Conservation (phyloP, 192 early-diverging fungal species). For the Rhizoclosmatium globosum region DNA sequence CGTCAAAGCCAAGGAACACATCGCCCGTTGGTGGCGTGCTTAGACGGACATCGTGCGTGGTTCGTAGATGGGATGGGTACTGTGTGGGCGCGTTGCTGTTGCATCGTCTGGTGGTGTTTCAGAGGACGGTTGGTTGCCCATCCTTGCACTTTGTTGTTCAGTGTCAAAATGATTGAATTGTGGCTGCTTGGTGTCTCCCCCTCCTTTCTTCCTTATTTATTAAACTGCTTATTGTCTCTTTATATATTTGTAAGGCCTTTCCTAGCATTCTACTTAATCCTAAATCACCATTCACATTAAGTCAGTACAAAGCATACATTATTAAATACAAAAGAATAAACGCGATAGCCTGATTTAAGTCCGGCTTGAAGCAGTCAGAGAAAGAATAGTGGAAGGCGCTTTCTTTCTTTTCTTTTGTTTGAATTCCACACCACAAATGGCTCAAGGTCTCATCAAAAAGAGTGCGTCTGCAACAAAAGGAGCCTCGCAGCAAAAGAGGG, state of each 20-base stretch:
- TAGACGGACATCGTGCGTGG: not conserved
- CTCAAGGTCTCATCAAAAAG: slow-evolving; percentile 40
- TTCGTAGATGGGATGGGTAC: not conserved
- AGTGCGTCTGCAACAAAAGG: not conserved
- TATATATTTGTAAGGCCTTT: too few relatives aligned
- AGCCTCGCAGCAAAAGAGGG: slow-evolving; percentile 22
- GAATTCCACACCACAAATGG: slow-evolving; percentile 13
- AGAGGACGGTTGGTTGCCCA: not conserved
- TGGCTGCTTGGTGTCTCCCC: too few relatives aligned
- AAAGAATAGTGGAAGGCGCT: not conserved
- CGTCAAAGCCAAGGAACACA: slow-evolving; percentile 25
- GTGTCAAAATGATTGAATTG: too few relatives aligned
- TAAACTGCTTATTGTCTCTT: too few relatives aligned
- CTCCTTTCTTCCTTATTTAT: too few relatives aligned
- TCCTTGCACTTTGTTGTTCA: not conserved
- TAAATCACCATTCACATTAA: too few relatives aligned
- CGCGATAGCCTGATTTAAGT: too few relatives aligned
- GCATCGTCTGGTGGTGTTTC: not conserved
- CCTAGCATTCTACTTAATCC: too few relatives aligned
- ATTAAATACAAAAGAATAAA: too few relatives aligned
- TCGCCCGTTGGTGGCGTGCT: not conserved
- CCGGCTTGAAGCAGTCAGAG: too few relatives aligned
- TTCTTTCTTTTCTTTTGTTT: slow-evolving; percentile 8
- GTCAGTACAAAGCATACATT: too few relatives aligned
- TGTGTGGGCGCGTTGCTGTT: not conserved